Evolutionary conservation across 129 eudicot genomes (phyloP).

Genomic region (Saposhnikovia divaricata): DNA sequence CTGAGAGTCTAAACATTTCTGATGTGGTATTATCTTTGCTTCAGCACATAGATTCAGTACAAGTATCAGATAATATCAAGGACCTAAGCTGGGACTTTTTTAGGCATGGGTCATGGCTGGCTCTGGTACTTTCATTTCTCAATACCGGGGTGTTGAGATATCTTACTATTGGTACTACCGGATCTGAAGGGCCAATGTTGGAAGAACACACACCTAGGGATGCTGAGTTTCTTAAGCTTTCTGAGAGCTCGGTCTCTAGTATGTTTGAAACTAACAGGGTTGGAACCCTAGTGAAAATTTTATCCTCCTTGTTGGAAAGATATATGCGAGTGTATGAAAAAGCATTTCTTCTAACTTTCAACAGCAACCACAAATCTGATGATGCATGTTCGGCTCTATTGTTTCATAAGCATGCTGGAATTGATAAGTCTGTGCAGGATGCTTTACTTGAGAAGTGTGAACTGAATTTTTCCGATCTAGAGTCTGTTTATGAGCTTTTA

Average conservation of each 20-base stretch:
- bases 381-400: conserved; percentile 43
- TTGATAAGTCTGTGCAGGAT: conserved; percentile 49
- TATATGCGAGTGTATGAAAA: conserved; percentile 52
- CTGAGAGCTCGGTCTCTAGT: conserved; percentile 35
- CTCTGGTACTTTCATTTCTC: conserved; percentile 59
- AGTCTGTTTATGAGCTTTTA: conserved; percentile 47
- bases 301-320: conserved; percentile 44
- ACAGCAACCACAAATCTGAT: conserved; percentile 23
- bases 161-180: conserved; percentile 27
- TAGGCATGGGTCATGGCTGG: conserved; percentile 72
- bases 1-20: conserved; percentile 23
- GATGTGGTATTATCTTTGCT: conserved; percentile 42
- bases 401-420: conserved; percentile 64
- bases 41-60: conserved; percentile 47
- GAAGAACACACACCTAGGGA: conserved; percentile 42
- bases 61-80: conserved; percentile 28
- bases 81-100: conserved; percentile 72
- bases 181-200: conserved; percentile 20
- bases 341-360: conserved; percentile 48
- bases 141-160: conserved; percentile 38
- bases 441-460: conserved; percentile 45
- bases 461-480: conserved; percentile 31
- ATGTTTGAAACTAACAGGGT: conserved; percentile 34
- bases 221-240: conserved; percentile 37
- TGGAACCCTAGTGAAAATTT: conserved; percentile 29